Conservation (phyloP, 202 grass and related monocot species). For the Digitaria exilis region DNA sequence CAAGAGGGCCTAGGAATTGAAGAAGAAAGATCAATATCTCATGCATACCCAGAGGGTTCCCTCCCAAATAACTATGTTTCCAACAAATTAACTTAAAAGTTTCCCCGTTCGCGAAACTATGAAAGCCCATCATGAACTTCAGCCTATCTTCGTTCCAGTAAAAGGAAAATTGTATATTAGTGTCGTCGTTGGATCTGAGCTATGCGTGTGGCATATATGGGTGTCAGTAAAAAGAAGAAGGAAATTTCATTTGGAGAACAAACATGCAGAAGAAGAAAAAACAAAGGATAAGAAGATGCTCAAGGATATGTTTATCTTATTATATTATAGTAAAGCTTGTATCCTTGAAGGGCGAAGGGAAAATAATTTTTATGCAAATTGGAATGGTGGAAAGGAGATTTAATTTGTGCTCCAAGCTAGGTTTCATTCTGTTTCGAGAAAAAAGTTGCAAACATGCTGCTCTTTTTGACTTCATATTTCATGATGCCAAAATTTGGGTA, state of each 20-base stretch:
- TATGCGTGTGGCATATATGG: neutral
- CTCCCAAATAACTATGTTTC: neutral
- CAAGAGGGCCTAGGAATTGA: neutral
- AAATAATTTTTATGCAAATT: conserved; percentile 1
- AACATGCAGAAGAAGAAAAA: neutral
- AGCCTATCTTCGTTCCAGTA: neutral
- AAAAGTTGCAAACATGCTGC: conserved; percentile 2
- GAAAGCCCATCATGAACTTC: neutral
- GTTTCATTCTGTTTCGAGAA: neutral
- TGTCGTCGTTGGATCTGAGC: conserved; percentile 17
- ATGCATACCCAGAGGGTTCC: neutral
- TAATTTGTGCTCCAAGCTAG: neutral
- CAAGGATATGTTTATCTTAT: neutral
- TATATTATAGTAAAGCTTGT: neutral
- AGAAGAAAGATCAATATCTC: neutral
- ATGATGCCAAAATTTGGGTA: conserved; percentile 12
- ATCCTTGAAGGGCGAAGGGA: neutral
- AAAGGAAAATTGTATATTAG: neutral
- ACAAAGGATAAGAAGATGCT: neutral
- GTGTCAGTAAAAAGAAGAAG: neutral
- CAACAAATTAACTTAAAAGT: neutral
- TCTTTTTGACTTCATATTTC: conserved; percentile 25
- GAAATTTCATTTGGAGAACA: neutral
- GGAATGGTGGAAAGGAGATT: neutral
- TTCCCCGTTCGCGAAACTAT: neutral